Evolutionary conservation across 371 early-diverging fungal species (phyloP).

Genomic region (Mucor irregularis): DNA sequence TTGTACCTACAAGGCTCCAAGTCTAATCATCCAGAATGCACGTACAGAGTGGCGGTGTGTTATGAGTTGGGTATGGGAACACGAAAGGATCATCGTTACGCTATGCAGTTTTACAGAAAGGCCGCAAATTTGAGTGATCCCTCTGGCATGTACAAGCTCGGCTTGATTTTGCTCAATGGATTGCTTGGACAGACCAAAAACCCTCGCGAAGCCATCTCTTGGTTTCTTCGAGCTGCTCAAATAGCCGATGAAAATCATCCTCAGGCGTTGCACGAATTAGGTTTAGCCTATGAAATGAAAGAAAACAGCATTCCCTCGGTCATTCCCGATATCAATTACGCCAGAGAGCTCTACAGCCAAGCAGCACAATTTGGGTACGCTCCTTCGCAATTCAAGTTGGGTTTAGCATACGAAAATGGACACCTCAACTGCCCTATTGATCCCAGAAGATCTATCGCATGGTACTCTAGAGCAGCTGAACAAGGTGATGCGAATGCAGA

Average conservation of each 20-base stretch:
- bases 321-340: slow-evolving; percentile 83
- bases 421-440: slow-evolving; percentile 79
- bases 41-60: slow-evolving; percentile 94
- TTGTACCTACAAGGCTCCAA: slow-evolving; percentile 92
- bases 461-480: slow-evolving; percentile 94
- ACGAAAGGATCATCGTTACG: slow-evolving; percentile 78
- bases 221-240: slow-evolving; percentile 90
- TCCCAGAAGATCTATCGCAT: slow-evolving; percentile 86
- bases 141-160: slow-evolving; percentile 95
- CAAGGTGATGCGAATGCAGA: slow-evolving; percentile 79
- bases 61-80: slow-evolving; percentile 95
- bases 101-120: slow-evolving; percentile 92
- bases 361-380: slow-evolving; percentile 93
- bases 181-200: slow-evolving; percentile 67
- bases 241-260: slow-evolving; percentile 88
- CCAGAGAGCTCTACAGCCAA: slow-evolving; percentile 83
- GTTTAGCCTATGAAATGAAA: slow-evolving; percentile 68
- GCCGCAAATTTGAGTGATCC: slow-evolving; percentile 91
- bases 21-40: slow-evolving; percentile 87
- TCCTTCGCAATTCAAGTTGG: slow-evolving; percentile 89
- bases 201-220: slow-evolving; percentile 86
- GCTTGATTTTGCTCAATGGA: slow-evolving; percentile 81
- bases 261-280: slow-evolving; percentile 92
- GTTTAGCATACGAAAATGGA: slow-evolving; percentile 93
- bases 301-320: slow-evolving; percentile 53